Evolutionary conservation across 257 asterid genomes (phyloP).

Genomic region (Cordia subcordata): DNA sequence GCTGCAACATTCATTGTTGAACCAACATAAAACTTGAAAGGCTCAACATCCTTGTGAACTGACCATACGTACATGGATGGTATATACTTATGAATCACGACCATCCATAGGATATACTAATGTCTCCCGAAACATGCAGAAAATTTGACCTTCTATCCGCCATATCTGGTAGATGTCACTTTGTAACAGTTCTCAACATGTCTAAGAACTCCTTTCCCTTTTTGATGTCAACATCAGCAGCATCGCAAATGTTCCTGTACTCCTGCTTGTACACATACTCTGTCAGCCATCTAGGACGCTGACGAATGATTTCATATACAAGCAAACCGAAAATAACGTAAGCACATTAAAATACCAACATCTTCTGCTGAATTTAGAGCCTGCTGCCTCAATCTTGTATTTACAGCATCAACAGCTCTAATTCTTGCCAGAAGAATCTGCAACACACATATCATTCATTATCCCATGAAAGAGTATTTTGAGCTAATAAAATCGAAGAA

Average conservation of each 20-base stretch:
- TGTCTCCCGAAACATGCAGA: background rate
- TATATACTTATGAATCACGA: background rate
- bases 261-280: conserved; percentile 2
- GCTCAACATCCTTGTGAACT: background rate
- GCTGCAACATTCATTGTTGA: background rate
- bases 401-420: conserved; percentile 16
- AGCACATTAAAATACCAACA: conserved; percentile 17
- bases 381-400: conserved; percentile 25
- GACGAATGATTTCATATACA: background rate
- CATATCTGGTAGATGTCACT: background rate
- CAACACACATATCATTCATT: background rate
- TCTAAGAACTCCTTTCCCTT: conserved; percentile 2
- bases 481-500: background rate
- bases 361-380: conserved; percentile 20
- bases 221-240: background rate
- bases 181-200: background rate
- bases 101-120: background rate
- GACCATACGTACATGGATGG: background rate
- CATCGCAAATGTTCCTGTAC: background rate
- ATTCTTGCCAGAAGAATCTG: conserved; percentile 17
- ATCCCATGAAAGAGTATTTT: background rate
- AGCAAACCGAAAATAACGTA: background rate
- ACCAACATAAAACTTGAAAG: background rate
- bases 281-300: background rate
- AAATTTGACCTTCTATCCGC: background rate